Evolutionary conservation across 2,329 filamentous ascomycete genomes (phyloP), one percentile per base, ranked within the genome.

Genomic region (Verticillium dahliae): DNA sequence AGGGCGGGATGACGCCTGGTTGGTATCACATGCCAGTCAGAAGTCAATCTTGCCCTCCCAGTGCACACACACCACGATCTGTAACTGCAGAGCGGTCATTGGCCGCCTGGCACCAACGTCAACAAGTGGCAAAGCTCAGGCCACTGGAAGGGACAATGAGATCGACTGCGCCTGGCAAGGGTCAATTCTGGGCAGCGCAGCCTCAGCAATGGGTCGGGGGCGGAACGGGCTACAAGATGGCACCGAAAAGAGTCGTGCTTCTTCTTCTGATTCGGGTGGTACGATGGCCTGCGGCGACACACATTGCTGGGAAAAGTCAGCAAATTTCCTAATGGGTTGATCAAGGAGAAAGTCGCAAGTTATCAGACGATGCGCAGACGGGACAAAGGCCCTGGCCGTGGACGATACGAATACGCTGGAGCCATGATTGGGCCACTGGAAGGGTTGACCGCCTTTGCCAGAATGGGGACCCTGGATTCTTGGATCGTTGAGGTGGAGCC

Each of bases 321-420:
- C 18, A 45, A 58, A 58, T 58, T 50, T 58, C 39, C 27, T 34
- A 18, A 50, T 58, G 57, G 57, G 38, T 58, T 58, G 38, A 58
- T 58, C 6, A 10, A 22, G 33, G 13, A 18, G 18, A 41, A 22
- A 14, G 27, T 45, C 18, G 31, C 38, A 52, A 52, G 45, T 52
- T 58, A 39, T 58, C 57, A 39, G 39, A 58, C 57, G 38, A 58
- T 58, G 27, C 3, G 35, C 45, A 27, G 45, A 22, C 45, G 45
- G 45, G 18, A 52, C 18, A 27, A 18, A 22, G 2, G 35, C 7
- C 4, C 45, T 52, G 45, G 45, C 45, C 45, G 45, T 27, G n/a
- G 18, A 18, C 6, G 33, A 65, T 61, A 62, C 64, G 64, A 65
- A 65, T 65, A 65, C 64, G 64, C 64, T 61, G 22, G 34, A 35